Percentiles rank a stretch among this genome's conserved stretches.
These are phyloP conservation scores for Solanum corneliomulleri DNA, from an alignment of 257 asterid genomes.

Conservation along the genomic window DNA sequence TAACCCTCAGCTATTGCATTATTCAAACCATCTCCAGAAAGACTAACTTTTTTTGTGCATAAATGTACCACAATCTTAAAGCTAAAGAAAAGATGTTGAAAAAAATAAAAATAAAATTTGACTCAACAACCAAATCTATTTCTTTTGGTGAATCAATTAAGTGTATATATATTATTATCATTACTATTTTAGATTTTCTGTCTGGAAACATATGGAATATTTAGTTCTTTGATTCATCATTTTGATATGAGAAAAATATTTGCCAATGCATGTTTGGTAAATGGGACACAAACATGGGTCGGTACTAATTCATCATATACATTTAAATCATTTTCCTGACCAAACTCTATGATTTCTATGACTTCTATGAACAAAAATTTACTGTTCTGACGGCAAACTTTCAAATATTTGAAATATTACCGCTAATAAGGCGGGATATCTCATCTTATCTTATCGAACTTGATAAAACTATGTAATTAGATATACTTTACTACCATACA, in stretches of 20 bases:
- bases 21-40: constrained; percentile 1
- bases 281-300: neutral
- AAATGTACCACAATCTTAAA: constrained; percentile 9
- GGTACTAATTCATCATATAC: neutral
- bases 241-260: constrained; percentile 5
- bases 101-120: constrained; percentile 1
- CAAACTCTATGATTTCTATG: constrained; percentile 5
- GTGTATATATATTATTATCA: neutral
- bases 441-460: neutral
- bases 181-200: neutral
- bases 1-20: neutral
- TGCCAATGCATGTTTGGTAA: constrained; percentile 1
- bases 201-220: constrained; percentile 9
- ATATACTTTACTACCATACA: too few species aligned
- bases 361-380: neutral
- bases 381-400: neutral
- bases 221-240: constrained; percentile 23
- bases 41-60: neutral
- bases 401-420: neutral
- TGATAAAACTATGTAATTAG: too few species aligned
- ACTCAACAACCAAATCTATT: constrained; percentile 13
- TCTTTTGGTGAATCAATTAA: neutral
- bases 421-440: neutral
- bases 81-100: constrained; percentile 4
- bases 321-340: constrained; percentile 5